Evolutionary conservation across 73 alveolate species (phyloP), one percentile per base, ranked within the genome.

Genomic region (Diophrys sp.): DNA sequence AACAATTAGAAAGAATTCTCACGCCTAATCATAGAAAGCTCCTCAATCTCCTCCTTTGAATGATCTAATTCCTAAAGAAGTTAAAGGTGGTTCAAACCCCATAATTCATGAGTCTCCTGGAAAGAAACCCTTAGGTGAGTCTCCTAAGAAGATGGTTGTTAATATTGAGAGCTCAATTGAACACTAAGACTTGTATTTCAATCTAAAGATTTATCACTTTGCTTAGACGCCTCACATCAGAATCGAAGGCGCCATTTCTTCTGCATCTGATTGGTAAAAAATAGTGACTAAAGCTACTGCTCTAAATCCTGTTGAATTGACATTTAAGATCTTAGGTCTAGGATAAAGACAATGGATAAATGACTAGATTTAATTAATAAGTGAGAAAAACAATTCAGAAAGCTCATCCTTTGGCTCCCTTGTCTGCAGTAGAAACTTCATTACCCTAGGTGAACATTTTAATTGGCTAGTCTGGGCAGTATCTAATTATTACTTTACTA

Each of bases 401-500:
- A 33, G 77, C 5, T 75, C 78, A 1, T 73, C 89, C 1, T 73
- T 81, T 23, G 89, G 67, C 57, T 25, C 78, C 67, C 30, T 81
- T 31, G 56, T 81, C 0, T 11, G 53, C 27, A 73, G 32, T 1
- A 44, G 89, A 26, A 72, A 56, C 28, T 29, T 1, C 8, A 34
- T 81, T 18, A 44, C 62, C 5, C 18, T 44, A 44, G 62, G 62
- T 11, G 93, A 89, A 79, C 93, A 84, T 30, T 89, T 89, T 67
- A 85, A 85, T 67, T 89, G 96, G 96, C 27, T 85, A 11, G 91
- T 89, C 28, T 89, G 96, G 96, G 83, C 96, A 0, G 78, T 89
- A 23, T 81, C 84, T n/a, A n/a, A 80, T 69, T 87, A 72, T 70
- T 87, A 87, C 44, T 87, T 87, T 55, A 29, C 73, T 1, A 29